Percentiles rank a stretch among this genome's conserved stretches.
Conservation (phyloP, 176 grass and related monocot genomes). For the Metroxylon sagu region DNA sequence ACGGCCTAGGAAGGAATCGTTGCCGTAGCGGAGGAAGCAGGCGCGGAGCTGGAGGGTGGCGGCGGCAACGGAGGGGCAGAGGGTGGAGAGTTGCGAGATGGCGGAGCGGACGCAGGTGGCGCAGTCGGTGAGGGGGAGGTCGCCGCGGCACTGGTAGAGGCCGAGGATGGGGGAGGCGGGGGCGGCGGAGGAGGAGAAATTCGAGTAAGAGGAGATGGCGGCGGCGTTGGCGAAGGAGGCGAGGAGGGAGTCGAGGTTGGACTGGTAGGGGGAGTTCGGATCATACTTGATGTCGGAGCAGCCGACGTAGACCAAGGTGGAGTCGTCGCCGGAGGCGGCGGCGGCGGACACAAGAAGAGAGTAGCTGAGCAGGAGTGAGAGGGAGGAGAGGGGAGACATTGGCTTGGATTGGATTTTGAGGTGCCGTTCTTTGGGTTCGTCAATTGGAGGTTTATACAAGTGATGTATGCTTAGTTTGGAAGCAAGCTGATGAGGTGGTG, state of each 20-base stretch:
- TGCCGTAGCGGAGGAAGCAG: constrained; percentile 7
- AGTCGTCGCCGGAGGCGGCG: constrained; percentile 31
- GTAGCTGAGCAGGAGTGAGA: constrained; percentile 17
- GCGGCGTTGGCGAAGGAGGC: constrained; percentile 30
- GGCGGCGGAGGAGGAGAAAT: constrained; percentile 10
- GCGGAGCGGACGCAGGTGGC: constrained; percentile 17
- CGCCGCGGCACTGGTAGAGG: constrained; percentile 15
- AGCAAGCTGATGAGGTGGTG: no score
- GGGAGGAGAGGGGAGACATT: background rate
- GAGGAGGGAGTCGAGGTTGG: constrained; percentile 63
- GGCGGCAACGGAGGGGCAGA: constrained; percentile 3
- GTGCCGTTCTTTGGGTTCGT: background rate
- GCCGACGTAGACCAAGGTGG: constrained; percentile 68
- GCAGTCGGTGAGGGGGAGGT: constrained; percentile 1
- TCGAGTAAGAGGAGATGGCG: background rate
- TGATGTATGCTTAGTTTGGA: no score
- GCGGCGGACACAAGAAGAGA: constrained; percentile 8
- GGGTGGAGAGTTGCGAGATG: background rate
- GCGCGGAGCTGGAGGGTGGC: constrained; percentile 3
- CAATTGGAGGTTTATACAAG: no score
- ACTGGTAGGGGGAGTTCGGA: constrained; percentile 35
- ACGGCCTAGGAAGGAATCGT: constrained; percentile 6
- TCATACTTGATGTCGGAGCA: constrained; percentile 65
- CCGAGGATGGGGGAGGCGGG: background rate
- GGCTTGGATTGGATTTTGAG: constrained; percentile 18